Base-by-base conservation (phyloP, 1,284 basidiomycete species). In the Xerocomus minutiporus region DNA sequence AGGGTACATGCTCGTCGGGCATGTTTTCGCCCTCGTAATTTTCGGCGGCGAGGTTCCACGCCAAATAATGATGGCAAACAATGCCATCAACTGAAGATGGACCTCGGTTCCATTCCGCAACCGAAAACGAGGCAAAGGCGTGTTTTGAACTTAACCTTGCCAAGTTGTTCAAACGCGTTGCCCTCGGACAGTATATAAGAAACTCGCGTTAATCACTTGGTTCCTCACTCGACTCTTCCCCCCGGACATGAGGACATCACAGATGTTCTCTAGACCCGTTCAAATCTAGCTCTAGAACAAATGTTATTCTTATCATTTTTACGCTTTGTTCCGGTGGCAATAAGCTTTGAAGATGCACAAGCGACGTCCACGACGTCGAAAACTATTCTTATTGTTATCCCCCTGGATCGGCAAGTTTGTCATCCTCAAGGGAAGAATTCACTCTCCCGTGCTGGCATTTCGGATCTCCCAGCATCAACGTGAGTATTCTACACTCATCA, bases 41-140 rank as follows among this genome's bases (percentile, higher is more conserved):
- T 15, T 25, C 25, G 46, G 23, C 17, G 26, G 17, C 4, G 26
- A 7, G 13, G 25, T 28, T 28, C 25, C 41, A 13, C 26, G 55
- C 32, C 11, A 42, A 46, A 48, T 28, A 5, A 35, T 43, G 1
- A 13, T 41, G 20, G 36, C 2, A 40, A 15, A 15, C 35, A 20
- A 47, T 48, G 17, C 49, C 34, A 31, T 44, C 48, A 46, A 46
- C 42, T 36, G 41, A 49, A 47, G 28, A 13, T n/a, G 39, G 51
- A 41, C 31, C 44, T 59, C 56, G 44, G 53, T 52, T 63, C 58
- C 39, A 40, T 50, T 34, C 40, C 52, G 46, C 61, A 61, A 44
- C 56, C 54, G 61, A 58, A 54, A 63, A 67, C 57, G 62, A 62
- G 62, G 62, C 43, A 47, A 45, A 46, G 48, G 59, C 54, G 31